Evolutionary conservation across 192 early-diverging fungal genomes (phyloP).

Genomic region (Glomus cerebriforme): DNA sequence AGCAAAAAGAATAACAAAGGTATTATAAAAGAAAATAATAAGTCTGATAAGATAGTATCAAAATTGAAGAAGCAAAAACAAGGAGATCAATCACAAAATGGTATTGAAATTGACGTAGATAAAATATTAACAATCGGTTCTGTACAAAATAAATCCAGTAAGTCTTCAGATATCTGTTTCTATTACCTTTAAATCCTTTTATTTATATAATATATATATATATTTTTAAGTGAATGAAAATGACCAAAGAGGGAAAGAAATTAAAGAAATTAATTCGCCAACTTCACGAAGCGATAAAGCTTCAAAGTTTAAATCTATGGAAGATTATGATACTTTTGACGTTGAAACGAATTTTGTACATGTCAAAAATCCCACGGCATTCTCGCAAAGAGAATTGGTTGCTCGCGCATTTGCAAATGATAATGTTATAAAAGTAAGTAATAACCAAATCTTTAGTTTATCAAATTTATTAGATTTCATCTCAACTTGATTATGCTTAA

Average conservation of each 20-base stretch:
- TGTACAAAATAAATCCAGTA: slow-evolving; percentile 40
- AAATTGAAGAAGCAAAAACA: slow-evolving; percentile 62
- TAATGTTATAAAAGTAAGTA: slow-evolving; percentile 67
- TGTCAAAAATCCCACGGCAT: slow-evolving; percentile 54
- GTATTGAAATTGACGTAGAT: slow-evolving; percentile 71
- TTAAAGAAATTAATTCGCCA: background rate
- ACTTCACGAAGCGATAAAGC: background rate
- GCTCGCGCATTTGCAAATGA: slow-evolving; percentile 95
- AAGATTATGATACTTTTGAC: slow-evolving; percentile 40
- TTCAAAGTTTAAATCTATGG: background rate
- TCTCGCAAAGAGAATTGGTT: slow-evolving; percentile 81
- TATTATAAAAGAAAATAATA: slow-evolving; percentile 54
- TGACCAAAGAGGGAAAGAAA: slow-evolving; percentile 29
- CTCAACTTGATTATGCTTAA: background rate
- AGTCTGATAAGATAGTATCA: slow-evolving; percentile 65
- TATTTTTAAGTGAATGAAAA: background rate
- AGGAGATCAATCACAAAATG: slow-evolving; percentile 50
- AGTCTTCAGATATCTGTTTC: background rate
- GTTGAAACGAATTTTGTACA: slow-evolving; percentile 57
- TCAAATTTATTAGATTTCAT: background rate
- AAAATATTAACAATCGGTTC: slow-evolving; percentile 61
- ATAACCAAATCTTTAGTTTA: background rate
- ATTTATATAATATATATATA: background rate
- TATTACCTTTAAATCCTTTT: background rate
- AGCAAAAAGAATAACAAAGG: slow-evolving; percentile 58